Base-by-base conservation (phyloP, 2,329 filamentous ascomycete species). In the Scorias spongiosa region DNA sequence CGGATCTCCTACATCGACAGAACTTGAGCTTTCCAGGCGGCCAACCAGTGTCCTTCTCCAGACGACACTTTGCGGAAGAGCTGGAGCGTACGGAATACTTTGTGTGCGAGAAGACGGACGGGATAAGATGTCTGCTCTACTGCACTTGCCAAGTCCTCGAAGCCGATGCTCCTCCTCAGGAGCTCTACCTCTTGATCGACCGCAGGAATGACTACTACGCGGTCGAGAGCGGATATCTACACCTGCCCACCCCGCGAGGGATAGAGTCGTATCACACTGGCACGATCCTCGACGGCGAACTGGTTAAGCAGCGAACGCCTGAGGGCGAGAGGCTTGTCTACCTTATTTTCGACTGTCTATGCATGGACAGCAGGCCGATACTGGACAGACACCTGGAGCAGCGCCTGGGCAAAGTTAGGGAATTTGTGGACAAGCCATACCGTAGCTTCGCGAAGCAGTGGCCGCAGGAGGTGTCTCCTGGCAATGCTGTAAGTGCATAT, bases 141-240 rank as follows among this genome's bases (percentile, higher is more conserved):
- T 78, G 91, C 51, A 86, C 84, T 42, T 67, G 69, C 18, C 72
- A 78, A 37, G 60, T 67, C 5, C 68, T 67, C 43, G 52, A 59
- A 41, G 39, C 39, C 15, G 46, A 48, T 6, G 47, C 42, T 28
- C 40, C 40, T 7, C 20, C 41, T 3, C 10, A 29, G 15, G 86
- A 93, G 60, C 74, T 80, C 18, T 84, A 91, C 58, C 95, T 94
- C 67, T 73, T 98, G 45, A 94, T 98, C 65, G 89, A 98, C 66
- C 86, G 91, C 58, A 93, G 88, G 66, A 96, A 98, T 66, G 87
- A 96, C 62, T 98, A 91, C 69, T 94, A 89, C 75, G 86, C 75
- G 57, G 77, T 96, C 48, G 74, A 76, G 28, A 71, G 74, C 48
- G 68, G 68, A 43, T 73, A 68, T 45, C 72, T 96, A 18, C 86